These are phyloP conservation scores for Papiliotrema terrestris DNA, from an alignment of 1,284 basidiomycete genomes.

Conservation along the genomic window DNA sequence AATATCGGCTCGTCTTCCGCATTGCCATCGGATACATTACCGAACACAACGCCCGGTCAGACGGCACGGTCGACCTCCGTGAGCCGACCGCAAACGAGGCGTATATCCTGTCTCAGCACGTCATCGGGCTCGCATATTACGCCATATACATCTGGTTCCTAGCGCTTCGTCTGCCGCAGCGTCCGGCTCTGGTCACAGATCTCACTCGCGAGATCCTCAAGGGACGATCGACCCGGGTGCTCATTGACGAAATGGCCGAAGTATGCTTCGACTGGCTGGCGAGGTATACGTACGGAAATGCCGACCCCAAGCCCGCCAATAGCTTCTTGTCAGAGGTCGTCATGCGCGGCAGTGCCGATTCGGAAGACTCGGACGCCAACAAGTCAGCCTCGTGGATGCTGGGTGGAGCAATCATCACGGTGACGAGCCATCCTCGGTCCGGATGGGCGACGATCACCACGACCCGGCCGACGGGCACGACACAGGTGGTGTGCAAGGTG, in stretches of 20 bases:
- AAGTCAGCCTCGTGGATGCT: slow-evolving; percentile 73
- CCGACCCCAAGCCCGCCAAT: slow-evolving; percentile 81
- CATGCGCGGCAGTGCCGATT: slow-evolving; percentile 24
- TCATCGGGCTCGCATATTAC: slow-evolving; percentile 89
- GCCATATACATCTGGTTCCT: slow-evolving; percentile 96
- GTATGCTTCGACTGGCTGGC: slow-evolving; percentile 98
- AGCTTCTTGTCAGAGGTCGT: slow-evolving; percentile 70
- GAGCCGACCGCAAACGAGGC: slow-evolving; percentile 57
- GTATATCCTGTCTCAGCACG: slow-evolving; percentile 92
- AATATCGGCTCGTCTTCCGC: slow-evolving; percentile 92
- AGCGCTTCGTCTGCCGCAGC: slow-evolving; percentile 77
- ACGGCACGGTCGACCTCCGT: slow-evolving; percentile 55
- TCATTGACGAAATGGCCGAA: slow-evolving; percentile 85
- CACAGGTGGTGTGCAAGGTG: slow-evolving; percentile 75
- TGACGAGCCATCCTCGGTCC: slow-evolving; percentile 66
- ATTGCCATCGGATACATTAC: slow-evolving; percentile 94
- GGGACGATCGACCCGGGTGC: slow-evolving; percentile 73
- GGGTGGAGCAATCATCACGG: slow-evolving; percentile 81
- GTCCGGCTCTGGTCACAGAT: slow-evolving; percentile 77
- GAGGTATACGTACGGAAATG: slow-evolving; percentile 89
- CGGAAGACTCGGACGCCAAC: slow-evolving; percentile 28
- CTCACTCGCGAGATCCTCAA: slow-evolving; percentile 84
- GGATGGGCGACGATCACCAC: slow-evolving; percentile 90
- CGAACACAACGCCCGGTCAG: slow-evolving; percentile 58
- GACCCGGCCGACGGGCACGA: slow-evolving; percentile 84